Base-by-base conservation (phyloP, 2,329 filamentous ascomycete genomes). In the Fusarium xyrophilum region DNA sequence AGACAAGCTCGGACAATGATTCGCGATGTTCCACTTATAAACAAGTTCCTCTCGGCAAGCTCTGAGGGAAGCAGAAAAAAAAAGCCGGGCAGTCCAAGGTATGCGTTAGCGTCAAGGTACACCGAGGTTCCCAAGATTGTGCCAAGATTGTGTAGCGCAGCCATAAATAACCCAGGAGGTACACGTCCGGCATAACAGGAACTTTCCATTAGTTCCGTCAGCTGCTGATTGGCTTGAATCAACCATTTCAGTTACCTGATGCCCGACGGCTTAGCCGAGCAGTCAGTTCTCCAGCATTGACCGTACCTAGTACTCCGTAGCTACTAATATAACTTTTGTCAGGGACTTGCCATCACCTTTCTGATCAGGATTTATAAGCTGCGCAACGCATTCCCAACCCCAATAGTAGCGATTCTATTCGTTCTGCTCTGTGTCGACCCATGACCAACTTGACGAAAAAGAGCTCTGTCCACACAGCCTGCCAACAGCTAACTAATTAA, bases 1-100 rank as follows among this genome's bases (percentile, higher is more conserved):
- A 28, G 21, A 46, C 56, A 53, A 57, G 61, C 47, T 54, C 66
- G 66, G 67, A 69, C 67, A 69, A 69, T 69, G 67, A 67, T 69
- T 67, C 67, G 67, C 63, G 67, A 65, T 61, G 60, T 64, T 63
- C 64, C 63, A 59, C 61, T 52, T 56, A 36, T 39, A 59, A 69
- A 47, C 66, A 56, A 60, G 67, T 63, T 25, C 40, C 23, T 42
- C 43, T 56, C 44, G 66, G 58, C 52, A 63, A 62, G 54, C 62
- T 63, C 60, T 60, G 54, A 50, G 53, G 32, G 44, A 30, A 46
- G 55, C 43, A 53, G 42, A 56, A 65, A 61, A 62, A 61, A 62
- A 57, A 57, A 65, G 51, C 40, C 40, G 40, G 40, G 23, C 66
- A 67, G 44, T 48, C 28, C 33, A 66, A 39, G 48, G 32, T 38